Evolutionary conservation across 495 filamentous ascomycete genomes (phyloP).

Genomic region (Xylaria longipes): DNA sequence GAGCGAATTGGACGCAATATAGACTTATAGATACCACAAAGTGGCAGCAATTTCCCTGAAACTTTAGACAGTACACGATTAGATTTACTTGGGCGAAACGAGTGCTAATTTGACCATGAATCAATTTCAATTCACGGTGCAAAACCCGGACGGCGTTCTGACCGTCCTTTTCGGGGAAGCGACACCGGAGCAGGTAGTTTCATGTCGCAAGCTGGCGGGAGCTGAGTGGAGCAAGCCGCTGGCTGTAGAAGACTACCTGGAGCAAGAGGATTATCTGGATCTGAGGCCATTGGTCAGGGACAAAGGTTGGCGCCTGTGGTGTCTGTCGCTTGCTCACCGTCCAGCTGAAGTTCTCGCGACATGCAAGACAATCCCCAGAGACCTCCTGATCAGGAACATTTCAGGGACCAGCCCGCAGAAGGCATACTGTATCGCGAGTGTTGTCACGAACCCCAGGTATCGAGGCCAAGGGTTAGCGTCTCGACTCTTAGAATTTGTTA

Average conservation of each 20-base stretch:
- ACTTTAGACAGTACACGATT: not conserved
- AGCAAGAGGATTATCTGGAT: not conserved
- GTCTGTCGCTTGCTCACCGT: not conserved
- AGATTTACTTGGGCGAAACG: not conserved
- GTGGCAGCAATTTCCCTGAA: not conserved
- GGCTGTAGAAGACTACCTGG: not conserved
- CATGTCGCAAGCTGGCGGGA: not conserved
- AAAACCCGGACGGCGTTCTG: not conserved
- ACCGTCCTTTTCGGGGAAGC: not conserved
- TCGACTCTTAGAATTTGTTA: not conserved
- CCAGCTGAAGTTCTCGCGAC: constrained; percentile 4
- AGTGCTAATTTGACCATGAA: not conserved
- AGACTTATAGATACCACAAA: no score
- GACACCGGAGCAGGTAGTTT: not conserved
- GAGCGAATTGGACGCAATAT: no score
- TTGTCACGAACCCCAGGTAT: not conserved
- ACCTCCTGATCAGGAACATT: not conserved
- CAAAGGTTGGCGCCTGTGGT: not conserved
- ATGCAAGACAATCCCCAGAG: constrained; percentile 3
- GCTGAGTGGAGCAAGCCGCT: not conserved
- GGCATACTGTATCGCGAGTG: not conserved
- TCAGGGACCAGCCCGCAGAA: not conserved
- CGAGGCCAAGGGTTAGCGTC: not conserved
- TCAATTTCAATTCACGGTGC: not conserved
- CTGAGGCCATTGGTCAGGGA: not conserved